A percentile compares a stretch with the other conserved stretches of the same genome.
Evolutionary conservation across 2,329 filamentous ascomycete species (phyloP).

Genomic region (Neopestalotiopsis sp.): DNA sequence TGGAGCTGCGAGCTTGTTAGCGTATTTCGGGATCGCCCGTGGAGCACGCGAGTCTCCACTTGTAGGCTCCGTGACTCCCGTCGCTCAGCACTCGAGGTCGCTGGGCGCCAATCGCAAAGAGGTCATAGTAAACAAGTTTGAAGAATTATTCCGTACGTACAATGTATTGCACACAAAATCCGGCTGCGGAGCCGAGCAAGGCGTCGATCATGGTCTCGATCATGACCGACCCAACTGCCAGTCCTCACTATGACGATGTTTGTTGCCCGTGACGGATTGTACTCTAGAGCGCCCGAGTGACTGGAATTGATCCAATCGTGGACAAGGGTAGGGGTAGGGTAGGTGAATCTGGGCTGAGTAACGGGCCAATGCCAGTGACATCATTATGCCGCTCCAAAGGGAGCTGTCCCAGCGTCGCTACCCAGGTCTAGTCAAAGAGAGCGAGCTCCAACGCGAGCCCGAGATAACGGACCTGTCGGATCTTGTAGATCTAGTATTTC

Average conservation of each 20-base stretch:
- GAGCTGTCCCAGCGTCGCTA: not conserved
- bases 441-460: conserved; percentile 12
- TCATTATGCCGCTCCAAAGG: conserved; percentile 4
- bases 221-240: not conserved
- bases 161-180: too few relatives aligned
- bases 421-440: not conserved
- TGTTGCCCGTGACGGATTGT: not conserved
- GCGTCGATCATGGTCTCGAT: not conserved
- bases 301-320: not conserved
- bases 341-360: conserved; percentile 10
- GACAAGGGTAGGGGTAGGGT: not conserved
- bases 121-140: too few relatives aligned
- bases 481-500: not conserved
- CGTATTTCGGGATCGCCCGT: too few relatives aligned
- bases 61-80: too few relatives aligned
- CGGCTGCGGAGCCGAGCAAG: not conserved
- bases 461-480: conserved; percentile 18
- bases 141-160: too few relatives aligned
- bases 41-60: too few relatives aligned
- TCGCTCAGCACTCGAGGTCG: too few relatives aligned
- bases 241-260: not conserved
- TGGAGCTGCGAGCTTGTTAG: too few relatives aligned
- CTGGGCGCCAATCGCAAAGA: too few relatives aligned
- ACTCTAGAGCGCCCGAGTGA: too few relatives aligned
- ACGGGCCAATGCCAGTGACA: conserved; percentile 6